These are phyloP conservation scores for Hsuehochloa calcarea DNA, from an alignment of 176 grass and related monocot species.

Conservation along the genomic window DNA sequence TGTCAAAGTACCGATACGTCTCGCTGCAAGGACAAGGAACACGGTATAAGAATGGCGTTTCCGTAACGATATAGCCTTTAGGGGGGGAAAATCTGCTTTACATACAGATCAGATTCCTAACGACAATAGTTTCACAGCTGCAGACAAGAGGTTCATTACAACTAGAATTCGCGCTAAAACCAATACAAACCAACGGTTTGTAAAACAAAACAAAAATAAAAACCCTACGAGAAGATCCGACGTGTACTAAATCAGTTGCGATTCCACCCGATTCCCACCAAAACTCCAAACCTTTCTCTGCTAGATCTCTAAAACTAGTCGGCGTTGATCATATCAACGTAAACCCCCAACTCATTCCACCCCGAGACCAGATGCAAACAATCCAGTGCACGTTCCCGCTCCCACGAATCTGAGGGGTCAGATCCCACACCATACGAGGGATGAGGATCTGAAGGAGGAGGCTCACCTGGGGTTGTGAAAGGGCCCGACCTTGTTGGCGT, in stretches of 20 bases:
- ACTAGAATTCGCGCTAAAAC: slow-evolving; percentile 15
- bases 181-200: background rate
- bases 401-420: slow-evolving; percentile 27
- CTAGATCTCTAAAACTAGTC: slow-evolving; percentile 13
- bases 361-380: background rate
- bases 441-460: slow-evolving; percentile 13
- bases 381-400: background rate
- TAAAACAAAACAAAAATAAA: background rate
- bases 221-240: background rate
- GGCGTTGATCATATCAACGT: background rate
- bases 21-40: slow-evolving; percentile 56
- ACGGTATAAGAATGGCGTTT: background rate
- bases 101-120: slow-evolving; percentile 24
- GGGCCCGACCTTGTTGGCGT: slow-evolving; percentile 93
- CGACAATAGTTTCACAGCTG: background rate
- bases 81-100: background rate
- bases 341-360: background rate
- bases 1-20: slow-evolving; percentile 93
- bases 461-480: slow-evolving; percentile 96
- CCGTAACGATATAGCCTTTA: background rate
- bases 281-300: background rate
- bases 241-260: background rate
- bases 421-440: background rate
- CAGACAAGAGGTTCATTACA: background rate
- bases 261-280: background rate